Conservation (phyloP, 192 early-diverging fungal species). For the Gaertneriomyces sp. region DNA sequence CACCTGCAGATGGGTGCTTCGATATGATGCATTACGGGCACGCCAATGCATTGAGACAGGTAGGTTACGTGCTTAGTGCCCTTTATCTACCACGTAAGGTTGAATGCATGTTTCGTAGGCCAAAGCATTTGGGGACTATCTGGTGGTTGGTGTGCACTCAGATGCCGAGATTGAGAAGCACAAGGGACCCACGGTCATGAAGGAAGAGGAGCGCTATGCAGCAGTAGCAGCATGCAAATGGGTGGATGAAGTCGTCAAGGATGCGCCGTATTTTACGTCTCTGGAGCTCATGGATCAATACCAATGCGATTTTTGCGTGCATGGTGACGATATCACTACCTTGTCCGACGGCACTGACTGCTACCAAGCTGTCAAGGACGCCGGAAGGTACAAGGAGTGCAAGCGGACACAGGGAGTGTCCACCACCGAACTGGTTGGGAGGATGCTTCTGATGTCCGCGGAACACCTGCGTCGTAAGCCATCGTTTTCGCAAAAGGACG, state of each 20-base stretch:
- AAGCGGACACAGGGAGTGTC: conserved; percentile 93
- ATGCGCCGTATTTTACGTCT: conserved; percentile 90
- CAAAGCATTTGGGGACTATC: conserved; percentile 88
- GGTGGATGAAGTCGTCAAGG: conserved; percentile 86
- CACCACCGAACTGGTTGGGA: conserved; percentile 94
- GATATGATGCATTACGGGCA: conserved; percentile 93
- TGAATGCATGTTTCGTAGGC: conserved; percentile 50
- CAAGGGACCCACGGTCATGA: conserved; percentile 97
- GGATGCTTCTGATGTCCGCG: conserved; percentile 88
- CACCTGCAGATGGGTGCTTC: conserved; percentile 84
- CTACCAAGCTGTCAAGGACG: conserved; percentile 93
- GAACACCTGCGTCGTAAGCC: conserved; percentile 57
- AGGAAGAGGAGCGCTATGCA: conserved; percentile 90
- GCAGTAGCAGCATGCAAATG: conserved; percentile 96
- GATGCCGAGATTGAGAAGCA: conserved; percentile 87
- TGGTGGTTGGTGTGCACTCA: conserved; percentile 95
- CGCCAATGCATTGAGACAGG: conserved; percentile 93
- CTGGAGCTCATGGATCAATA: conserved; percentile 81
- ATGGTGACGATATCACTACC: conserved; percentile 97
- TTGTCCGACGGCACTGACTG: conserved; percentile 94
- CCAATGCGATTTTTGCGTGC: conserved; percentile 91
- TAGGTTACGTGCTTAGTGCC: conserved; percentile 26
- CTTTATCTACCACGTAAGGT: not conserved
- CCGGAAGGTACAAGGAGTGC: conserved; percentile 91
- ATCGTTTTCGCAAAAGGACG: not conserved